Base-by-base conservation (phyloP, 805 yeast species). In the Cyberlindnera misumaiensis region DNA sequence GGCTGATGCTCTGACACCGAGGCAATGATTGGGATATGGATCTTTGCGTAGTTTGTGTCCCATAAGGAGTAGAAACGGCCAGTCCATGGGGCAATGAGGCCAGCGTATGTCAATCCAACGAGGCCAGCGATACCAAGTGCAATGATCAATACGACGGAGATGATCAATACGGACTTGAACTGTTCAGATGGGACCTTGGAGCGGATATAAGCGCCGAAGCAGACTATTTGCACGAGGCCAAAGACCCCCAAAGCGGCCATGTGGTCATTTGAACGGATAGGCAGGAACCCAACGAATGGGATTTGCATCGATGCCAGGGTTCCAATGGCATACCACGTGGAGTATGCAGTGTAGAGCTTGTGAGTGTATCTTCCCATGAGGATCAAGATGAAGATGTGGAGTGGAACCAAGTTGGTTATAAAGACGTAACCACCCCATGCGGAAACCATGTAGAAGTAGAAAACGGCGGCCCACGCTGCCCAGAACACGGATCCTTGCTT, bases 381-480 rank as follows among this genome's bases (percentile, higher is more conserved):
- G 38, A 93, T 64, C 58, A 93, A 70, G 35, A 87, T 89, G 56
- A 93, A 89, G 18, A 89, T 88, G 60, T 93, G 99, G 51, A 93
- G 70, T 34, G 98, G 98, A 53, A 93, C 87, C 71, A 94, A 78
- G 67, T 93, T 93, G 43, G 99, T 93, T 65, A 93, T 94, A 70
- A 93, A 93, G 37, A 94, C 99, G 59, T 93, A 93, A 20, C 99
- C 99, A 70, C 99, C 99, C 99, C 99, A 55, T 11, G 99, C 98
- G 34, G 95, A 80, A 37, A 93, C 99, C 99, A 93, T 93, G 72
- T 93, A 93, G 64, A 94, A 93, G 68, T 94, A 93, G 53, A 80
- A 83, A 26, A 87, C 59, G 2, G 98, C 95, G 22, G 97, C 79
- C 51, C 83, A 65, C 3, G 90, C 70, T 10, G 87, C 93, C 70